A percentile compares a stretch with the other conserved stretches of the same genome.
These are phyloP conservation scores for Kwoniella mangroviensis DNA, from an alignment of 768 basidiomycete genomes.

Conservation along the genomic window DNA sequence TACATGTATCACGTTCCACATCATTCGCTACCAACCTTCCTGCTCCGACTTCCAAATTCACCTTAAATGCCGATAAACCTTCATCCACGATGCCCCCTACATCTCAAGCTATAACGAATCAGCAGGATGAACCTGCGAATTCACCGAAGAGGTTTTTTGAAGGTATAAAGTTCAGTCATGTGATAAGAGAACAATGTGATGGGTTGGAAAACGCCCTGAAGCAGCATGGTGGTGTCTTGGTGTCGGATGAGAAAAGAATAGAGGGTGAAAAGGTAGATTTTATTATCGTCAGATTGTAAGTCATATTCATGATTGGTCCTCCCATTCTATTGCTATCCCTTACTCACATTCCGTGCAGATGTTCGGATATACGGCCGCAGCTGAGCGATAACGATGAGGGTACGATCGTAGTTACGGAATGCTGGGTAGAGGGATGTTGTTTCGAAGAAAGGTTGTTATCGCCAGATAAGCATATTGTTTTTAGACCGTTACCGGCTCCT, in stretches of 20 bases:
- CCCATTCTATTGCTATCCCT: neutral
- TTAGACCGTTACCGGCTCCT: conserved; percentile 67
- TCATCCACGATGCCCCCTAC: conserved; percentile 7
- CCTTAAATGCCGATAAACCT: neutral
- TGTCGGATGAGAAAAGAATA: conserved; percentile 37
- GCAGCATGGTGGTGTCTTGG: conserved; percentile 36
- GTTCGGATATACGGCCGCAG: conserved; percentile 25
- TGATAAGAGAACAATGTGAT: conserved; percentile 38
- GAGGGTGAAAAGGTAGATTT: conserved; percentile 47
- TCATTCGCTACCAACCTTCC: conserved; percentile 32
- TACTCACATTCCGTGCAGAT: conserved; percentile 8
- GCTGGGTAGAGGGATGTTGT: conserved; percentile 88
- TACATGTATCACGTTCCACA: conserved; percentile 43
- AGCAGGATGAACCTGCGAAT: neutral
- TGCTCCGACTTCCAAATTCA: neutral
- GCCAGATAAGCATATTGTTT: conserved; percentile 71
- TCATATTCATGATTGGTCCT: neutral
- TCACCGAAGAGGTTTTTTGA: conserved; percentile 37
- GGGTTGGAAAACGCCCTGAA: conserved; percentile 43
- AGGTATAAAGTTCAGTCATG: conserved; percentile 44
- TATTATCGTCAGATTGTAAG: conserved; percentile 52
- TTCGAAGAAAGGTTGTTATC: conserved; percentile 73
- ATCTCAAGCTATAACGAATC: neutral
- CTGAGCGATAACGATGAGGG: conserved; percentile 13
- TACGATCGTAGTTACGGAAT: conserved; percentile 71